phyloP scores from a whole-genome alignment of 768 basidiomycete species.

The Suillus fuscotomentosus region DNA sequence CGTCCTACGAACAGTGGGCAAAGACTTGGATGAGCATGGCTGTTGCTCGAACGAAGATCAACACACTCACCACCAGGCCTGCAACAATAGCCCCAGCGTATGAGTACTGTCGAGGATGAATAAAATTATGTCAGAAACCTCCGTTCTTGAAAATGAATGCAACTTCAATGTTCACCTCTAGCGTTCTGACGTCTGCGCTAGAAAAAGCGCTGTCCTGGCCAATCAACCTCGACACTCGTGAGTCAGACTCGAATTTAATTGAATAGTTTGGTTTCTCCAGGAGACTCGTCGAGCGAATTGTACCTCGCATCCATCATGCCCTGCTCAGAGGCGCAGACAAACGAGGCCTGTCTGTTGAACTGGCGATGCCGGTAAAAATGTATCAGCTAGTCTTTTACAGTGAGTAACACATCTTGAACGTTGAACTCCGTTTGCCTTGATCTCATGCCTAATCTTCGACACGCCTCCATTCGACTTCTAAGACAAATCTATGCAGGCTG shows the following conservation, averaged over 20 bases:
- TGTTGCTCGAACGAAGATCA: too few species aligned
- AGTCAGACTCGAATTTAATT: too few species aligned
- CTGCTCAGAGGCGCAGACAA: not conserved
- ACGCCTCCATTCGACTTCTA: not conserved
- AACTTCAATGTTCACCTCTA: not conserved
- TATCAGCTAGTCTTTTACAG: not conserved
- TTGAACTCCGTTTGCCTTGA: not conserved
- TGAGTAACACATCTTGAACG: not conserved
- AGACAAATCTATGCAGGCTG: not conserved
- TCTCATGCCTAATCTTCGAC: not conserved
- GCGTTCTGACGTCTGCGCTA: not conserved
- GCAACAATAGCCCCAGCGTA: not conserved
- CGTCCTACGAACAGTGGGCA: too few species aligned
- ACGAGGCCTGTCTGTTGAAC: not conserved
- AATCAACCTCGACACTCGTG: too few species aligned
- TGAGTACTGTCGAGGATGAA: not conserved
- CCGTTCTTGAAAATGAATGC: not conserved
- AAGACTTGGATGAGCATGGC: too few species aligned
- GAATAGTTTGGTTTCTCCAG: not conserved
- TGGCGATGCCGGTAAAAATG: not conserved
- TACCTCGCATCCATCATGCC: not conserved
- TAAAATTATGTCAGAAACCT: not conserved
- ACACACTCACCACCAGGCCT: not conserved
- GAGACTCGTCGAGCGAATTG: too few species aligned
- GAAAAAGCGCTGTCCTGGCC: too few species aligned